A percentile compares a stretch with the other conserved stretches of the same genome.
These are phyloP conservation scores for Halenospora varia DNA, from an alignment of 495 filamentous ascomycete species.

Conservation along the genomic window DNA sequence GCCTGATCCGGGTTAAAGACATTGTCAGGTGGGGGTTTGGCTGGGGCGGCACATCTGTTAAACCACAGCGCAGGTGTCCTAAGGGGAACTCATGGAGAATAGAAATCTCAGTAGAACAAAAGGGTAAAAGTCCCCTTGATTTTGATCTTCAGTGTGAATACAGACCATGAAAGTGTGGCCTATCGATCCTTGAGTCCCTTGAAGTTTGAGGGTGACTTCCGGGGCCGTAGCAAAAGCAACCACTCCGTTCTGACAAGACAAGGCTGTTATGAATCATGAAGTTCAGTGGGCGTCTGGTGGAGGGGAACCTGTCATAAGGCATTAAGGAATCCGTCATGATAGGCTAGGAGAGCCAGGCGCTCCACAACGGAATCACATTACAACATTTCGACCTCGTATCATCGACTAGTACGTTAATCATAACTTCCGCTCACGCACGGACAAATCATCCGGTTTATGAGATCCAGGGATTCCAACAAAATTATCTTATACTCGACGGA, in stretches of 20 bases:
- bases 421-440: not conserved
- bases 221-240: not conserved
- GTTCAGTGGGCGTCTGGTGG: not conserved
- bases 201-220: not conserved
- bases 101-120: too few species aligned
- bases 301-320: not conserved
- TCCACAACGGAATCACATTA: not conserved
- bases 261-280: not conserved
- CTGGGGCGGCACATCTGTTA: constrained; percentile 67
- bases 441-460: not conserved
- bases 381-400: not conserved
- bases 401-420: not conserved
- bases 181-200: constrained; percentile 47
- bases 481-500: not conserved
- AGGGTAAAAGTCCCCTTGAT: too few species aligned
- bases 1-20: constrained; percentile 58
- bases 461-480: not conserved
- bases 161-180: constrained; percentile 50
- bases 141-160: too few species aligned
- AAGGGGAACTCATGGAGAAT: too few species aligned
- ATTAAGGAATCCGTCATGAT: not conserved
- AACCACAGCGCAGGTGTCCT: constrained; percentile 67
- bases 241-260: not conserved
- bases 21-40: constrained; percentile 71
- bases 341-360: not conserved